These are phyloP conservation scores for Tieghemostelium lacteum DNA, from an alignment of 78 protist species.

Conservation along the genomic window DNA sequence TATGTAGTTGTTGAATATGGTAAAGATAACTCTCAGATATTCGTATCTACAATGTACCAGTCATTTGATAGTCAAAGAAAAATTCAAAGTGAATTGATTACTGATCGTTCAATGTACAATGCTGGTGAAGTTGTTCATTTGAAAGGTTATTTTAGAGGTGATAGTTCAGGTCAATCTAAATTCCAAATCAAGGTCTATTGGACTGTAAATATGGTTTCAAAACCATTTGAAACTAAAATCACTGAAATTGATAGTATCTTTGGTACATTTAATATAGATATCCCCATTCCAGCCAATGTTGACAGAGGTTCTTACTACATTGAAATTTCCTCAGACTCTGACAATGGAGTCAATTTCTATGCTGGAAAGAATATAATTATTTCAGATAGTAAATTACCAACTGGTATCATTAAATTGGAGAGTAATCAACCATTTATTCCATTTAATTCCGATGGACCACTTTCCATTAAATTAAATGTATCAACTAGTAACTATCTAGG, in stretches of 20 bases:
- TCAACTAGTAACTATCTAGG: slow-evolving; percentile 38
- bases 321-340: neutral
- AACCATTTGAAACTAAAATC: neutral
- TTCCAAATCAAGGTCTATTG: neutral
- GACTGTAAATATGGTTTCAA: neutral
- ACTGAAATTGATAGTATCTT: slow-evolving; percentile 14
- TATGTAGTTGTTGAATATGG: neutral
- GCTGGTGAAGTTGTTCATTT: slow-evolving; percentile 37
- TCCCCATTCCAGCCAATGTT: slow-evolving; percentile 4
- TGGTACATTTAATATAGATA: slow-evolving; percentile 6
- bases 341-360: neutral
- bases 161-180: neutral
- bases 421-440: neutral
- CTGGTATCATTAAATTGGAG: slow-evolving; percentile 3
- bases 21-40: neutral
- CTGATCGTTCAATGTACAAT: slow-evolving; percentile 53
- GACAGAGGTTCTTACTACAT: slow-evolving; percentile 16
- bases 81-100: neutral
- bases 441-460: neutral
- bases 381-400: slow-evolving; percentile 58
- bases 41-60: neutral
- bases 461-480: slow-evolving; percentile 3
- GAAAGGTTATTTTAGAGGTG: slow-evolving; percentile 43
- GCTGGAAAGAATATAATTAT: neutral
- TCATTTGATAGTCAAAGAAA: neutral